These are phyloP conservation scores for Wallacemonas sp. DNA, from an alignment of 208 protist species.

Conservation along the genomic window DNA sequence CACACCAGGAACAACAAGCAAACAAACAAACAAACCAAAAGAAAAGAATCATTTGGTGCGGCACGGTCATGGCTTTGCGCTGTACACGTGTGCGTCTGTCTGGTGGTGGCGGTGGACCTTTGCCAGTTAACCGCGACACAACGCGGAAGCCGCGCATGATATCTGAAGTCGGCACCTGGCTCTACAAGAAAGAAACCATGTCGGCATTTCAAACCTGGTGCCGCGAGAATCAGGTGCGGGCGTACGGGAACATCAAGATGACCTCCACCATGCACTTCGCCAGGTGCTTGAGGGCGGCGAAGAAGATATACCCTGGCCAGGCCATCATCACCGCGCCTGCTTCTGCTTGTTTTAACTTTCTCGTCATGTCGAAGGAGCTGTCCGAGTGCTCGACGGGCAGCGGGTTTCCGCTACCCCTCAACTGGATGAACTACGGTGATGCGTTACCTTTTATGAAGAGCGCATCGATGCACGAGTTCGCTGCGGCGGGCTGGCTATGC, in stretches of 20 bases:
- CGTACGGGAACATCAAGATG: conserved; percentile 77
- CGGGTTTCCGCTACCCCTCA: conserved; percentile 73
- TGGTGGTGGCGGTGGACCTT: conserved; percentile 14
- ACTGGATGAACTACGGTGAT: conserved; percentile 90
- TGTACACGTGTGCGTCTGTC: neutral
- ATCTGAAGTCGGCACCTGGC: conserved; percentile 79
- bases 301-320: conserved; percentile 56
- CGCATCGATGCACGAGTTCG: conserved; percentile 57
- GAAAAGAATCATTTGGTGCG: conserved; percentile 10
- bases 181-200: conserved; percentile 78
- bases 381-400: conserved; percentile 13
- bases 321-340: conserved; percentile 76
- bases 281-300: conserved; percentile 64
- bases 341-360: conserved; percentile 76
- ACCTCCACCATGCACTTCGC: conserved; percentile 67
- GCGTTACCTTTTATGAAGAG: conserved; percentile 54
- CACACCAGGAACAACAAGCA: neutral
- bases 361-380: conserved; percentile 73
- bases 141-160: conserved; percentile 49
- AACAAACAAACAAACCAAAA: neutral
- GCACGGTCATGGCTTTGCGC: conserved; percentile 23
- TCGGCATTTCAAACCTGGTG: conserved; percentile 73
- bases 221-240: conserved; percentile 53
- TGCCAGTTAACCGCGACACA: conserved; percentile 62
- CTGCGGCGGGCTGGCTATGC: conserved; percentile 73